Evolutionary conservation across 768 basidiomycete species (phyloP), one percentile per base, ranked within the genome.

Genomic region (Rhodotorula toruloides): DNA sequence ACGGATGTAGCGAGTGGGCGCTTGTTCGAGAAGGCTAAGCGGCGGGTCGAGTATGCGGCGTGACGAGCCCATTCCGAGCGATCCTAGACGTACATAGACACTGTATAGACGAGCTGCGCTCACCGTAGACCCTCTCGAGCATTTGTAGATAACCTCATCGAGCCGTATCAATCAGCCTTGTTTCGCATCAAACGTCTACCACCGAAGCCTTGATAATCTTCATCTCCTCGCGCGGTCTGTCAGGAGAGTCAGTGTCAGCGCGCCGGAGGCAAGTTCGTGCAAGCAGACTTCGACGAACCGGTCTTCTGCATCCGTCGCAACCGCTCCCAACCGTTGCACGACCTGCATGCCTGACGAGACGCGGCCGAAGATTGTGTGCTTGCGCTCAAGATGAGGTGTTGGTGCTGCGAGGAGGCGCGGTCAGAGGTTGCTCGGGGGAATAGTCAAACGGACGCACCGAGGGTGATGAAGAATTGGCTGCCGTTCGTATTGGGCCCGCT

Each of bases 311-410:
- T 99, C 91, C 25, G 89, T 89, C 6, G 85, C 87, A 5, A 97
- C 93, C 2, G 92, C 87, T 43, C 93, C 94, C 48, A 99, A 77
- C 43, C 96, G 82, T 74, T 96, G 90, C 25, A 96, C 84, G 14
- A 97, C 92, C 42, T 88, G 83, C 87, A 98, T 97, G 1, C 94
- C 96, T 27, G 84, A 81, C 74, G 83, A 85, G 12, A 99, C 91
- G 12, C 96, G 85, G 1, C 96, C 96, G 60, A 81, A 81, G 60
- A 81, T 81, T 27, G 79, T 81, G 67, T 80, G 79, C 61, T 81
- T 81, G 46, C 50, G 49, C 44, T 67, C 58, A 27, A 79, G 70
- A 67, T 77, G 78, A n/a, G 78, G 77, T 58, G 77, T 79, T 7
- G 77, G 65, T 13, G 59, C 65, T 65, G 48, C 21, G 17, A 4